Percentiles rank a stretch among this genome's conserved stretches.
Evolutionary conservation across 2,329 filamentous ascomycete species (phyloP).

Genomic region (Cladosporium sp.): DNA sequence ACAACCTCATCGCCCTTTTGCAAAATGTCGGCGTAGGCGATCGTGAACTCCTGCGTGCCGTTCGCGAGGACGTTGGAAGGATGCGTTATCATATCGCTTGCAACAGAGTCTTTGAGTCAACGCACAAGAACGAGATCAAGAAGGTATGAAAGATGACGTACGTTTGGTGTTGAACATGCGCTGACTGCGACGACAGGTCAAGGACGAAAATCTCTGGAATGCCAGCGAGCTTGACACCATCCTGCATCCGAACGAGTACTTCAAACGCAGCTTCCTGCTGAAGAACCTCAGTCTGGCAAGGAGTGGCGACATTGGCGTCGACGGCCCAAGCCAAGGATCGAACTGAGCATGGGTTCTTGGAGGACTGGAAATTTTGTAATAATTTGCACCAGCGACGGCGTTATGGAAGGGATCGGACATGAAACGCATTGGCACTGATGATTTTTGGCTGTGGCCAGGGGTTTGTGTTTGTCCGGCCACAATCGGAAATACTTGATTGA

Average conservation of each 20-base stretch:
- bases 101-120: slow-evolving; percentile 86
- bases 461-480: too few species aligned
- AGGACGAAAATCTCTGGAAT: slow-evolving; percentile 42
- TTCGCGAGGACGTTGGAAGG: slow-evolving; percentile 83
- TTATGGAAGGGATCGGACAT: slow-evolving; percentile 1
- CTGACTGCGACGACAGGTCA: slow-evolving; percentile 28
- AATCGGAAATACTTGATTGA: too few species aligned
- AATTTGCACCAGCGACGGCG: slow-evolving; percentile 4
- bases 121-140: slow-evolving; percentile 59
- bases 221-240: slow-evolving; percentile 83
- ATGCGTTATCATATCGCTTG: slow-evolving; percentile 92
- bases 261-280: slow-evolving; percentile 85
- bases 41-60: slow-evolving; percentile 66
- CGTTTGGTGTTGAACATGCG: background rate
- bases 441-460: too few species aligned
- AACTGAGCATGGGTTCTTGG: background rate
- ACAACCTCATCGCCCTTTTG: slow-evolving; percentile 74
- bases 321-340: slow-evolving; percentile 20
- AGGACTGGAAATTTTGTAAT: background rate
- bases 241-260: slow-evolving; percentile 95
- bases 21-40: slow-evolving; percentile 76
- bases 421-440: too few species aligned
- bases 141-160: slow-evolving; percentile 26
- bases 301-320: slow-evolving; percentile 32
- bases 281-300: slow-evolving; percentile 61